phyloP scores from a whole-genome alignment of 2,329 filamentous ascomycete species.

The Stenocarpella maydis region DNA sequence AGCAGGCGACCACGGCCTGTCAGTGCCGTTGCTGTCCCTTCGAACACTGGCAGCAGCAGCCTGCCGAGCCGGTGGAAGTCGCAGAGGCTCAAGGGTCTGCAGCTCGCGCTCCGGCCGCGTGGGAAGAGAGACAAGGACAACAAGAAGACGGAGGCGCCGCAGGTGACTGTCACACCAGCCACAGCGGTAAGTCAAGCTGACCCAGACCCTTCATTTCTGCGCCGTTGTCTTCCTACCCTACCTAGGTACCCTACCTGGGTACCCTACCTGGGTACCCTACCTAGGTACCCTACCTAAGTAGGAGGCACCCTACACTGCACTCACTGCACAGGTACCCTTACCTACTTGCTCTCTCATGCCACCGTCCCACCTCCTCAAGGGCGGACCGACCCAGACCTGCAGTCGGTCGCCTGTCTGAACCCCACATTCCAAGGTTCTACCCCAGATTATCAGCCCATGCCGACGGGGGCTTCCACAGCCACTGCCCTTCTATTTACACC shows the following conservation, averaged over 20 bases:
- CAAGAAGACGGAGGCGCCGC: slow-evolving; percentile 22
- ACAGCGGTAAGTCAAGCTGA: slow-evolving; percentile 31
- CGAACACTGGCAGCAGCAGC: slow-evolving; percentile 1
- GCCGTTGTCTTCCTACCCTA: background rate
- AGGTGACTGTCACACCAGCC: slow-evolving; percentile 24
- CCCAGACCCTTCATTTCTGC: background rate
- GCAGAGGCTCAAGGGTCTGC: slow-evolving; percentile 24
- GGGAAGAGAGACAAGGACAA: slow-evolving; percentile 21
- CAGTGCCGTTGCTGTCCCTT: slow-evolving; percentile 7
- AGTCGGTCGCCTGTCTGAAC: slow-evolving; percentile 23
- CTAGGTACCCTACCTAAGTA: too few relatives aligned
- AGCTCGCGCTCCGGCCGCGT: slow-evolving; percentile 10
- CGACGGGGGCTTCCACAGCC: slow-evolving; percentile 29
- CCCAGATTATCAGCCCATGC: slow-evolving; percentile 37
- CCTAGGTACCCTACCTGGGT: too few relatives aligned
- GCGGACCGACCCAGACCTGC: background rate
- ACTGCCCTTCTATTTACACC: background rate
- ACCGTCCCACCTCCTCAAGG: background rate
- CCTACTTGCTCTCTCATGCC: background rate
- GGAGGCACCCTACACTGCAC: background rate
- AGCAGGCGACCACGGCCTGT: slow-evolving; percentile 41
- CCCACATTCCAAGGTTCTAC: slow-evolving; percentile 34
- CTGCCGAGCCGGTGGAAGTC: slow-evolving; percentile 23
- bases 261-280: too few relatives aligned
- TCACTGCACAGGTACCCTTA: too few relatives aligned